Conservation (phyloP, 352 stramenopile genomes). For the Globisporangium emineosum region DNA sequence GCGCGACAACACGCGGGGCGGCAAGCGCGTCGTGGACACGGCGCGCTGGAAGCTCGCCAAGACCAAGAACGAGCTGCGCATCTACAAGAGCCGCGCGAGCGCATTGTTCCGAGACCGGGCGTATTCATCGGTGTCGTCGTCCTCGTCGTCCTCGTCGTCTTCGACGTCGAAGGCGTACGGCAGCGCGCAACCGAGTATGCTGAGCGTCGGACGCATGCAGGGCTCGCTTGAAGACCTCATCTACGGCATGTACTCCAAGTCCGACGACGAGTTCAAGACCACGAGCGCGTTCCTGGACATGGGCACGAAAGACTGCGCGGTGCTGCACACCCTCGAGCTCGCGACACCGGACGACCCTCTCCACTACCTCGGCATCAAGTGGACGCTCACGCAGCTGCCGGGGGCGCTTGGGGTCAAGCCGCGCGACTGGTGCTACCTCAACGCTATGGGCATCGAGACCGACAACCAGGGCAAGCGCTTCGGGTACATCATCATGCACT, state of each 20-base stretch:
- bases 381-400: conserved; percentile 36
- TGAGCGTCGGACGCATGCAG: conserved; percentile 37
- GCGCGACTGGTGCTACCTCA: conserved; percentile 29
- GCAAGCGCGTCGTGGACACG: conserved; percentile 28
- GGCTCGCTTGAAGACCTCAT: conserved; percentile 51
- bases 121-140: no score
- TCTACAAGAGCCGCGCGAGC: conserved; percentile 27
- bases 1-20: conserved; percentile 19
- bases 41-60: conserved; percentile 45
- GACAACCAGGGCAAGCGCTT: conserved; percentile 27
- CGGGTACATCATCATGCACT: conserved; percentile 41
- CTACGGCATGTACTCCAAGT: conserved; percentile 36
- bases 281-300: conserved; percentile 27
- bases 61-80: conserved; percentile 34
- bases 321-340: conserved; percentile 38
- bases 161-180: conserved; percentile 3
- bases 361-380: conserved; percentile 45
- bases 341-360: conserved; percentile 31
- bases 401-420: conserved; percentile 12
- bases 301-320: conserved; percentile 27
- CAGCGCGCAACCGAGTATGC: conserved; percentile 24
- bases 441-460: conserved; percentile 26
- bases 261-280: conserved; percentile 33
- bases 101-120: background rate
- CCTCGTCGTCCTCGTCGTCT: background rate